These are phyloP conservation scores for Sisymbrium irio DNA, from an alignment of 345 rosid species.

Conservation along the genomic window DNA sequence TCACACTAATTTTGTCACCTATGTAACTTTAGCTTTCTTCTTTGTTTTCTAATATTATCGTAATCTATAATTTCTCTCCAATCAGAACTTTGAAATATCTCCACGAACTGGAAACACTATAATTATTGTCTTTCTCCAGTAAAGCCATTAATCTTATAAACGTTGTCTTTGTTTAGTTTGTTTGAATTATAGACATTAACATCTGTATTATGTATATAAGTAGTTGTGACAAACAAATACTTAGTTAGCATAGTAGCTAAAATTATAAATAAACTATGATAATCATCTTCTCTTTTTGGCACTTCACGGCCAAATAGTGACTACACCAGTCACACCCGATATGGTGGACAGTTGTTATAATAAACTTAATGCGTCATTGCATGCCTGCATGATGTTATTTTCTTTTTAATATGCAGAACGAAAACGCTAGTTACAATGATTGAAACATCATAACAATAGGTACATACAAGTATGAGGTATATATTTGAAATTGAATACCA, in stretches of 20 bases:
- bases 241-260: neutral
- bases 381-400: constrained; percentile 10
- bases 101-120: no score
- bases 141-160: neutral
- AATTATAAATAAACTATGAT: neutral
- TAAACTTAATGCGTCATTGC: constrained; percentile 15
- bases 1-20: constrained; percentile 13
- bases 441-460: neutral
- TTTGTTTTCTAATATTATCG: no score
- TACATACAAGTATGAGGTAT: neutral
- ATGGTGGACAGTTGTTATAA: constrained; percentile 17
- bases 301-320: constrained; percentile 4
- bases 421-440: neutral
- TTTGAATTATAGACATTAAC: neutral
- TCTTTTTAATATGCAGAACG: neutral
- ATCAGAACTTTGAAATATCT: neutral
- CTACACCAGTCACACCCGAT: neutral
- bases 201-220: neutral
- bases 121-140: no score
- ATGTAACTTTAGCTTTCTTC: constrained; percentile 9
- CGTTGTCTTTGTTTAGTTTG: neutral
- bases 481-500: neutral
- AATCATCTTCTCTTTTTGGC: neutral
- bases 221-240: neutral
- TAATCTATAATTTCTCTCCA: neutral